Base-by-base conservation (phyloP, 352 stramenopile genomes). In the Globisporangium solare region DNA sequence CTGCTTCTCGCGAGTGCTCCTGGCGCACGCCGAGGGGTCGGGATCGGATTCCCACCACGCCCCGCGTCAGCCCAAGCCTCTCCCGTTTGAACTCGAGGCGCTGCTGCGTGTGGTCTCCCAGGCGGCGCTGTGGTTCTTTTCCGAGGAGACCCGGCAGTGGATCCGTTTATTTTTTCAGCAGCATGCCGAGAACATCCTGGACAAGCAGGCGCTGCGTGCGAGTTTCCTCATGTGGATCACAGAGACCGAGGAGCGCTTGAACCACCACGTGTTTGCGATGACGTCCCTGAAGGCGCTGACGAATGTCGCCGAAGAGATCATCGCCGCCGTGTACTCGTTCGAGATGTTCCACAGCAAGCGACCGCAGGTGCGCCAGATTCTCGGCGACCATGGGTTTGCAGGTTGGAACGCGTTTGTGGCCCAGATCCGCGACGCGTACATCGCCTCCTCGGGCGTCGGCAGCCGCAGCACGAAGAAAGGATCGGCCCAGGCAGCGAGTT, bases 361-460 rank as follows among this genome's bases (percentile, higher is more conserved):
- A 1, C 67, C 73, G 35, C 55, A 57, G 11, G 73, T 89, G 49
- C 75, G 75, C 1, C 52, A 81, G 27, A 75, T 88, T 12, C 56
- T 88, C 18, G 65, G 74, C 48, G 65, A 68, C 2, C 75, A 85
- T 35, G 69, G 60, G 3, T 85, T 89, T 42, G 47, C 64, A 3
- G 79, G 79, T 3, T 89, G 79, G 79, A 71, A 50, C 7, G 32
- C 57, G 20, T 88, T 86, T 18, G 76, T 89, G 6, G 75, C 79
- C 2, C 74, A 88, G 47, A 76, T 89, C 64, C 76, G 79, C 15
- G 79, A 89, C n/a, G 62, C 66, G 39, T 89, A 78, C 54, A 74
- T 89, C 24, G 50, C 62, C 15, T 46, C 55, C 27, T 35, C 27
- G 6, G 15, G 24, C 20, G 22, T 31, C 20, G 40, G 53, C 10